Percentiles rank a stretch among this genome's conserved stretches.
Evolutionary conservation across 805 yeast species (phyloP).

Genomic region (Wickerhamia fluorescens): DNA sequence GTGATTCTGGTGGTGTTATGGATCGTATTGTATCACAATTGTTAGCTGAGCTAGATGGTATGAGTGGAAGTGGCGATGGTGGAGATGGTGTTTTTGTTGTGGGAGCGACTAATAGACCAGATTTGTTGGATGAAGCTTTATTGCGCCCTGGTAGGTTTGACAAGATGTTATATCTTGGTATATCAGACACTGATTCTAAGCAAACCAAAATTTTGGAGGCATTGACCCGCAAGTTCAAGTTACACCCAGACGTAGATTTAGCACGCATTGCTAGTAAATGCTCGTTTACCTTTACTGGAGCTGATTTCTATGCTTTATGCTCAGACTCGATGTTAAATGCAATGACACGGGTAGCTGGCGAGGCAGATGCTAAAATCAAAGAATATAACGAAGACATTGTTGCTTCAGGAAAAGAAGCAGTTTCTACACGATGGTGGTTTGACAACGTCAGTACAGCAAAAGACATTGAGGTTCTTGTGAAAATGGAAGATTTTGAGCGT

Average conservation of each 20-base stretch:
- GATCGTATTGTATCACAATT: conserved; percentile 95
- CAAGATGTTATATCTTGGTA: conserved; percentile 88
- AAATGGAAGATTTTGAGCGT: conserved; percentile 66
- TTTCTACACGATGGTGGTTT: conserved; percentile 84
- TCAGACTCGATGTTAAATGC: conserved; percentile 95
- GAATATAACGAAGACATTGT: conserved; percentile 35
- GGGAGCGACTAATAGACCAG: conserved; percentile 98
- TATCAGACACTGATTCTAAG: conserved; percentile 83
- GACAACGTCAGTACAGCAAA: conserved; percentile 64
- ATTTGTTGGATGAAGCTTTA: conserved; percentile 87
- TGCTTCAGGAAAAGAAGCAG: conserved; percentile 29
- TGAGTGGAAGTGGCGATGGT: conserved; percentile 60
- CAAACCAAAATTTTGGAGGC: conserved; percentile 84
- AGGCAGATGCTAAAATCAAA: conserved; percentile 60
- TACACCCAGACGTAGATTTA: conserved; percentile 56
- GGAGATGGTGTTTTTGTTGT: conserved; percentile 90
- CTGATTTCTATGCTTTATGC: conserved; percentile 94
- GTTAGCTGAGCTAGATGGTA: conserved; percentile 92
- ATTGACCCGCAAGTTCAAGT: conserved; percentile 71
- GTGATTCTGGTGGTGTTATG: conserved; percentile 99
- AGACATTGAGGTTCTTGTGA: conserved; percentile 65
- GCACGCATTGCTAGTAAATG: conserved; percentile 56
- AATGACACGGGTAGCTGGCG: conserved; percentile 81
- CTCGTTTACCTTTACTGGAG: conserved; percentile 93
- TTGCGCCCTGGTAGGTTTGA: conserved; percentile 94